phyloP scores from a whole-genome alignment of 768 basidiomycete genomes.

The Pulveroboletus frians region DNA sequence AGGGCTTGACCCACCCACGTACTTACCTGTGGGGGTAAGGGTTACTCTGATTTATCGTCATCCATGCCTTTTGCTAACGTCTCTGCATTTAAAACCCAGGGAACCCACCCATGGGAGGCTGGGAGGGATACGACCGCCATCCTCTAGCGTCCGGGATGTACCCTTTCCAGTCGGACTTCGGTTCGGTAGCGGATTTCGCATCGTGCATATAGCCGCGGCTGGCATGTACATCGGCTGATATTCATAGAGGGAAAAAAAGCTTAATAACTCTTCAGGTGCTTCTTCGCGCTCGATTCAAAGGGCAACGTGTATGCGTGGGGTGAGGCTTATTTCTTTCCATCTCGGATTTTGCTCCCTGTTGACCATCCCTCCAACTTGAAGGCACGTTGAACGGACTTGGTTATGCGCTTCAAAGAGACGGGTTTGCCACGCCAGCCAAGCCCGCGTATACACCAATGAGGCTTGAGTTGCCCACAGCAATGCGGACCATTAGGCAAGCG shows the following conservation, averaged over 20 bases:
- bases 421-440: conserved; percentile 53
- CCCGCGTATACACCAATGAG: conserved; percentile 48
- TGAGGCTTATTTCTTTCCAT: conserved; percentile 25
- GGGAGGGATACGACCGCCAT: conserved; percentile 42
- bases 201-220: conserved; percentile 72
- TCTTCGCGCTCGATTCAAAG: conserved; percentile 75
- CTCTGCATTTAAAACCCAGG: conserved; percentile 32
- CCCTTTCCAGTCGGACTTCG: conserved; percentile 62
- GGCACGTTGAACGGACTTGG: conserved; percentile 55
- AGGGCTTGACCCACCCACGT: conserved; percentile 52
- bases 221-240: conserved; percentile 58
- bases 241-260: conserved; percentile 1
- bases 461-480: conserved; percentile 53
- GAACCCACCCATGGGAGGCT: conserved; percentile 59
- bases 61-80: conserved; percentile 1
- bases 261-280: conserved; percentile 54
- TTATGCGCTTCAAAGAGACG: conserved; percentile 41
- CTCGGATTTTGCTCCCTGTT: background rate
- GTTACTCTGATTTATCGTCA: background rate
- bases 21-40: conserved; percentile 60
- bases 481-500: conserved; percentile 60
- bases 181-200: conserved; percentile 49
- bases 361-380: conserved; percentile 32
- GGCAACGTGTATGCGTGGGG: conserved; percentile 83
- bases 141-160: conserved; percentile 34